Base-by-base conservation (phyloP, 345 rosid species). In the Camelina laxa region DNA sequence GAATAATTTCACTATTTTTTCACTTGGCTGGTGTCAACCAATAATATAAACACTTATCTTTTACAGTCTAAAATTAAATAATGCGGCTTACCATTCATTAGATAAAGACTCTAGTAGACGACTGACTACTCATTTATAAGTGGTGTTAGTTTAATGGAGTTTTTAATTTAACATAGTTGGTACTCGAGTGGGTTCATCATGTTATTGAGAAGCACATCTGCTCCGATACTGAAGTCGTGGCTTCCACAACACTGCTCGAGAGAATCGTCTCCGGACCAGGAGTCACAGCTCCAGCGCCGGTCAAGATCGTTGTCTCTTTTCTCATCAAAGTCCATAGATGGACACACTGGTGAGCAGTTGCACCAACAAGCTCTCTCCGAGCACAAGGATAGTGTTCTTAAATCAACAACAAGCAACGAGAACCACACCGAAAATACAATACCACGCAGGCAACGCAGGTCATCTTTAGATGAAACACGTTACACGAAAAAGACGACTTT, bases 211-310 rank as follows among this genome's bases (percentile, higher is more conserved):
- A 88, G 81, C 79, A 80, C 82, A 7, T 86, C 88, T 11, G 74
- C 86, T 17, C 85, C 91, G 31, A 86, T 87, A 55, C 41, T 79
- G 6, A 72, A 79, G 60, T 87, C 92, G 22, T 83, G 91, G 91
- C 81, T 79, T 5, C 87, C 80, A 20, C 80, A 66, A 13, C 60
- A 77, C 31, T 42, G 19, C 68, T 73, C 75, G 50, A 78, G 36
- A 35, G 88, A 80, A 39, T 70, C 79, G 7, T 84, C 90, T 3
- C 82, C 80, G 15, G 91, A 85, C 17, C 78, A 78, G 9, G 89
- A 85, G 63, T 82, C 87, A 58, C 84, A 83, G 54, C 69, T 81
- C 69, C 82, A 81, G 4, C 51, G 35, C 44, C 72, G 61, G 66
- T 74, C 82, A 33, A 83, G 60, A 73, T 84, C 90, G n/a, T 24